A percentile compares a stretch with the other conserved stretches of the same genome.
Evolutionary conservation across 768 basidiomycete species (phyloP).

Genomic region (Xanthoconium purpureum): DNA sequence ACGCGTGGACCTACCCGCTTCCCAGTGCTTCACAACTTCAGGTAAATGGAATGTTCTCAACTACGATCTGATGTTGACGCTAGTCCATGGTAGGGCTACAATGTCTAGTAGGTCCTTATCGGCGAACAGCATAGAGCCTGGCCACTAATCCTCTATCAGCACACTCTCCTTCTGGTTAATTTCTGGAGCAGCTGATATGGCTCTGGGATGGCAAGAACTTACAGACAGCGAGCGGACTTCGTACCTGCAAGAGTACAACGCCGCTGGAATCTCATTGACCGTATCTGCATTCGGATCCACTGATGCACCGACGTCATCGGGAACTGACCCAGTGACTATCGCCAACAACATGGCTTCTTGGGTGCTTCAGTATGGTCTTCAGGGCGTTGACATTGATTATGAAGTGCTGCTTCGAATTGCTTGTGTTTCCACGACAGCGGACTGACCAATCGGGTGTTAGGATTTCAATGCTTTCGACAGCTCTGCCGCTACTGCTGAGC

Average conservation of each 20-base stretch:
- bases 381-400: constrained; percentile 54
- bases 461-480: constrained; percentile 37
- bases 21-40: background rate
- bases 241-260: constrained; percentile 45
- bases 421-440: background rate
- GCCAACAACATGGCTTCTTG: constrained; percentile 42
- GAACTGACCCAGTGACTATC: constrained; percentile 34
- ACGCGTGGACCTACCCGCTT: background rate
- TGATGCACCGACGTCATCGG: constrained; percentile 37
- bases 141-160: constrained; percentile 16
- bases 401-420: constrained; percentile 28
- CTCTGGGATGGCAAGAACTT: constrained; percentile 40
- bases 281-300: constrained; percentile 49
- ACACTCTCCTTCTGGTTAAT: constrained; percentile 40
- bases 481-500: constrained; percentile 20
- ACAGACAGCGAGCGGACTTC: constrained; percentile 35
- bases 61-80: background rate
- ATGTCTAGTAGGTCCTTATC: constrained; percentile 28
- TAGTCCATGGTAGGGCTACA: constrained; percentile 2
- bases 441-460: constrained; percentile 5
- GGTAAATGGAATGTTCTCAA: background rate
- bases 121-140: background rate
- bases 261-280: constrained; percentile 55
- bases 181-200: constrained; percentile 42
- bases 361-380: constrained; percentile 43